Evolutionary conservation across 805 yeast genomes (phyloP).

Genomic region (Starmerella gropengiesseri): DNA sequence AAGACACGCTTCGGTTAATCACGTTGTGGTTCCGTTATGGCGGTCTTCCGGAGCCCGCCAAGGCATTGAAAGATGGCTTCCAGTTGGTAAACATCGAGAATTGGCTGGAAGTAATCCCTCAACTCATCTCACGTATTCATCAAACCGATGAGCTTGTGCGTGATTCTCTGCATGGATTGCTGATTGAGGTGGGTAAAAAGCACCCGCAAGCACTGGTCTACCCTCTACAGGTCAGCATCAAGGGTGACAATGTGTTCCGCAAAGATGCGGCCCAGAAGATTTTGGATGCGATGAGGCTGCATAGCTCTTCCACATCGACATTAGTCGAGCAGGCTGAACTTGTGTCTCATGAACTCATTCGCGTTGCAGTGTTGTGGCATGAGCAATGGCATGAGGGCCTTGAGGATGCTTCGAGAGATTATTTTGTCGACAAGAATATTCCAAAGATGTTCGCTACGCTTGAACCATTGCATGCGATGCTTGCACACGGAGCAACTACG

Average conservation of each 20-base stretch:
- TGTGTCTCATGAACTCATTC: slow-evolving; percentile 84
- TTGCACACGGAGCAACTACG: slow-evolving; percentile 79
- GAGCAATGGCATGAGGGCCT: slow-evolving; percentile 97
- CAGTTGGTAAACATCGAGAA: slow-evolving; percentile 79
- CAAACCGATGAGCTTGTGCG: slow-evolving; percentile 85
- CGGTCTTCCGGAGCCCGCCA: slow-evolving; percentile 82
- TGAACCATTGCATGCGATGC: slow-evolving; percentile 77
- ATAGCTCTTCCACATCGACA: slow-evolving; percentile 45
- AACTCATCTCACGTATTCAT: slow-evolving; percentile 88
- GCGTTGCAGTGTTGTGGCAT: slow-evolving; percentile 95
- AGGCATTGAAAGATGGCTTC: slow-evolving; percentile 83
- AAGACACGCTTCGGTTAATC: slow-evolving; percentile 79
- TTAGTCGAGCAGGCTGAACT: slow-evolving; percentile 86
- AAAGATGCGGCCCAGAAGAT: slow-evolving; percentile 86
- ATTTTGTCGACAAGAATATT: slow-evolving; percentile 87
- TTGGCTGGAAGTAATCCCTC: slow-evolving; percentile 94
- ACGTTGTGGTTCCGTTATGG: slow-evolving; percentile 96
- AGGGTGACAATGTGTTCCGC: slow-evolving; percentile 80
- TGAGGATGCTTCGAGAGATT: slow-evolving; percentile 89
- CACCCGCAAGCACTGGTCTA: slow-evolving; percentile 96
- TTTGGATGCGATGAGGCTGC: slow-evolving; percentile 83
- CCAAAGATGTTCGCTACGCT: slow-evolving; percentile 88
- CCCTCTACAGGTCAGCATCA: slow-evolving; percentile 90
- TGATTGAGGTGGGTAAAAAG: slow-evolving; percentile 81
- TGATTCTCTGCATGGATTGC: slow-evolving; percentile 61